Evolutionary conservation across 1,284 basidiomycete genomes (phyloP).

Genomic region (Malassezia restricta): DNA sequence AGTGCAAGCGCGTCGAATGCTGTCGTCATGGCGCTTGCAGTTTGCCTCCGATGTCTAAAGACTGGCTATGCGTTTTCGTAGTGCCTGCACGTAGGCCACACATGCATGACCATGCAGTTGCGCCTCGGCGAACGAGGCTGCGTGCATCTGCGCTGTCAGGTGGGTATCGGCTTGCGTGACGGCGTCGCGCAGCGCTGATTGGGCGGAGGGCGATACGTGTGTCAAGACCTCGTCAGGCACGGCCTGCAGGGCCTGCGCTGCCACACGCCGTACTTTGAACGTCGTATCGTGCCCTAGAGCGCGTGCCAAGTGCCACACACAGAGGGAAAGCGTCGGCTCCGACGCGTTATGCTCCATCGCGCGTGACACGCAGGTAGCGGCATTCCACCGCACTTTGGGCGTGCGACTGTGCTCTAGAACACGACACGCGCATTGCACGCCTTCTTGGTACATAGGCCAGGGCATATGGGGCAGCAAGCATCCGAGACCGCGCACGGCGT

Average conservation of each 20-base stretch:
- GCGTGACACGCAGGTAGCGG: not conserved
- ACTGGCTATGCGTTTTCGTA: not conserved
- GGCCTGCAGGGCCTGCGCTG: conserved; percentile 7
- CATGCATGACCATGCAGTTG: conserved; percentile 8
- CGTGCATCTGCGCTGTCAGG: not conserved
- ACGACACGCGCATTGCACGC: not conserved
- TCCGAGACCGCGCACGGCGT: conserved; percentile 7
- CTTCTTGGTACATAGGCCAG: not conserved
- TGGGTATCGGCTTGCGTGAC: conserved; percentile 1
- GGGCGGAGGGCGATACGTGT: not conserved
- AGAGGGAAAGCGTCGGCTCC: not conserved
- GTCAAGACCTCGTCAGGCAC: not conserved
- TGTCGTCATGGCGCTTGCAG: conserved; percentile 27
- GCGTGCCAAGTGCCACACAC: not conserved
- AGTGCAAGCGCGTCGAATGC: conserved; percentile 20
- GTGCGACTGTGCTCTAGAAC: not conserved
- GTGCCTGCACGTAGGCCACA: not conserved
- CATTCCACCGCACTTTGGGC: conserved; percentile 15
- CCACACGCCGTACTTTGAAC: conserved; percentile 12
- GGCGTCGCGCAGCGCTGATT: not conserved
- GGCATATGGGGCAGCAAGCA: not conserved
- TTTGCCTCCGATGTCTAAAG: not conserved
- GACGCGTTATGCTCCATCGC: not conserved
- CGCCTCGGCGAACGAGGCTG: conserved; percentile 13
- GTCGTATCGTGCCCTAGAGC: conserved; percentile 5